phyloP scores from a whole-genome alignment of 352 stramenopile species.

The Globisporangium middletonii region DNA sequence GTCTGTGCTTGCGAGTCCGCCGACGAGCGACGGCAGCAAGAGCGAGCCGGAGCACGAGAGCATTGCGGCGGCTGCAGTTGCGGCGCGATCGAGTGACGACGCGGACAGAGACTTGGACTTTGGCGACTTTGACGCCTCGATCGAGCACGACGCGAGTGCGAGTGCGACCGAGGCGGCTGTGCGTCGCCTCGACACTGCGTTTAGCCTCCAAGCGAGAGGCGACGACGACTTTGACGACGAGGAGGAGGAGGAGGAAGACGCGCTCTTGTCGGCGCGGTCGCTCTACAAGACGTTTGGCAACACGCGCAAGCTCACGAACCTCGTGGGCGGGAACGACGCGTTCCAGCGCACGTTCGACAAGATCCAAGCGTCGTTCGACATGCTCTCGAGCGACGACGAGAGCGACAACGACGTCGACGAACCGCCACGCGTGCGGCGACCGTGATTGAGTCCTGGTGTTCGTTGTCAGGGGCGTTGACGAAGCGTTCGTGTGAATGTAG shows the following conservation, averaged over 20 bases:
- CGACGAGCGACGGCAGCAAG: constrained; percentile 1
- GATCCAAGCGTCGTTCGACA: constrained; percentile 54
- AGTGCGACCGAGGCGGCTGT: background rate
- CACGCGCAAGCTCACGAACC: constrained; percentile 37
- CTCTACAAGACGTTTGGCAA: constrained; percentile 42
- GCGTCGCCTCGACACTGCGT: background rate
- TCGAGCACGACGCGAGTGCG: constrained; percentile 9
- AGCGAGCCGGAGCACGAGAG: constrained; percentile 15
- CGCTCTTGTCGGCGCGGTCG: constrained; percentile 30
- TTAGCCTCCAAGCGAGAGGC: constrained; percentile 1
- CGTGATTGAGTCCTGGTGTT: no score
- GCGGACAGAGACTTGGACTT: constrained; percentile 10
- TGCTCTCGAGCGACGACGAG: constrained; percentile 47
- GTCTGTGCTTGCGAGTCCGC: background rate
- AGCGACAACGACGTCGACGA: constrained; percentile 24
- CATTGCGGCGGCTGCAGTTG: background rate
- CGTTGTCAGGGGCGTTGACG: no score
- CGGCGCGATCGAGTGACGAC: constrained; percentile 1
- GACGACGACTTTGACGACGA: constrained; percentile 8
- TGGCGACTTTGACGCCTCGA: constrained; percentile 18
- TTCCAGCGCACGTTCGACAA: constrained; percentile 56
- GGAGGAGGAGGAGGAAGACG: constrained; percentile 30
- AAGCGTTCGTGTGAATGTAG: no score
- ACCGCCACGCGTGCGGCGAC: background rate
- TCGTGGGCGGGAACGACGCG: constrained; percentile 34